These are phyloP conservation scores for Logfia minima DNA, from an alignment of 129 eudicot species.

Conservation along the genomic window DNA sequence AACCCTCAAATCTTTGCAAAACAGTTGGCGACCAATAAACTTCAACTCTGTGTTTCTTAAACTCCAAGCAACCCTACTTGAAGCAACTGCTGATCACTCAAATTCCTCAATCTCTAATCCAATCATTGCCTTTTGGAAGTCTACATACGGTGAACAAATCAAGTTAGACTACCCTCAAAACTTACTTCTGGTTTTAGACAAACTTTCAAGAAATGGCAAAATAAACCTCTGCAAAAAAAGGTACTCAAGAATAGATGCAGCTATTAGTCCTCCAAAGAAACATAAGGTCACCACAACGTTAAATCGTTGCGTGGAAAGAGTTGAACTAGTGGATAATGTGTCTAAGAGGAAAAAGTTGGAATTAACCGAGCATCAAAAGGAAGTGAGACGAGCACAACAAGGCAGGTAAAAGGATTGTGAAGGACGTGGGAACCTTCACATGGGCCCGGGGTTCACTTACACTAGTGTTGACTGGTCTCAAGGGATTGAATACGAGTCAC, in stretches of 20 bases:
- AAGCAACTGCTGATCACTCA: slow-evolving; percentile 64
- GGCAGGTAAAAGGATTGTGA: slow-evolving; percentile 66
- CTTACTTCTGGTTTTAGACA: slow-evolving; percentile 65
- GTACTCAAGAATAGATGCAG: slow-evolving; percentile 24
- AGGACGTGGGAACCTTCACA: too few species aligned
- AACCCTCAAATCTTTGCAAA: slow-evolving; percentile 49
- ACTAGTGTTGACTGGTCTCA: slow-evolving; percentile 72
- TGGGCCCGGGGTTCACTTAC: slow-evolving; percentile 81
- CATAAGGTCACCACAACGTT: slow-evolving; percentile 44
- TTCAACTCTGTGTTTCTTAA: slow-evolving; percentile 63
- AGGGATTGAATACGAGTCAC: slow-evolving; percentile 61
- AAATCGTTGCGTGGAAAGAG: slow-evolving; percentile 58
- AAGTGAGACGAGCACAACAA: slow-evolving; percentile 86
- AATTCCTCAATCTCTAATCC: slow-evolving; percentile 51
- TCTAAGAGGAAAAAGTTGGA: slow-evolving; percentile 55
- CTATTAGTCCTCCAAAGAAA: slow-evolving; percentile 12
- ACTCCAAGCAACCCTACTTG: slow-evolving; percentile 58
- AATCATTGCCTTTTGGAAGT: slow-evolving; percentile 70
- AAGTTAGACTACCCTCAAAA: slow-evolving; percentile 60
- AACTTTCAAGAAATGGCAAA: slow-evolving; percentile 59
- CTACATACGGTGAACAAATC: slow-evolving; percentile 56
- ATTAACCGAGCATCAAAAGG: slow-evolving; percentile 78
- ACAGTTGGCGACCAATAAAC: slow-evolving; percentile 46
- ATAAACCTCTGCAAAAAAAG: slow-evolving; percentile 42
- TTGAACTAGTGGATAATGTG: slow-evolving; percentile 25